A percentile compares a stretch with the other conserved stretches of the same genome.
Conservation (phyloP, 495 filamentous ascomycete genomes). For the Wilcoxina mikolae region DNA sequence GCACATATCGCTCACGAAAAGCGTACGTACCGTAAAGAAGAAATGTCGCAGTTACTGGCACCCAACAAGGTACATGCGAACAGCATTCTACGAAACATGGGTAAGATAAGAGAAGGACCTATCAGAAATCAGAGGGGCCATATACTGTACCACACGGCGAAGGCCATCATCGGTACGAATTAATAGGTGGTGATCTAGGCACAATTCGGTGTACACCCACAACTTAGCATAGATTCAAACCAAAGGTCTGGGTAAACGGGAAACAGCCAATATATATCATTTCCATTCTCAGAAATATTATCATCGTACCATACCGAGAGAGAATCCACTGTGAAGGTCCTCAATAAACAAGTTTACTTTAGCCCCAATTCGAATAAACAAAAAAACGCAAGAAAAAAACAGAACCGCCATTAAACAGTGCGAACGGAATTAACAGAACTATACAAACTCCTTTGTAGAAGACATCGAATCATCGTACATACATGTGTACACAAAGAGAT, state of each 20-base stretch:
- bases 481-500: background rate
- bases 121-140: background rate
- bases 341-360: background rate
- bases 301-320: background rate
- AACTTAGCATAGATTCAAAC: background rate
- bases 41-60: too few species aligned
- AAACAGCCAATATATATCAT: background rate
- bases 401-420: background rate
- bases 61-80: too few species aligned
- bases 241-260: too few species aligned
- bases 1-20: too few species aligned
- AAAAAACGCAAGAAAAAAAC: background rate
- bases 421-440: background rate
- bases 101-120: background rate
- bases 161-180: background rate
- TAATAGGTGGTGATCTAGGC: background rate
- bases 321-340: background rate
- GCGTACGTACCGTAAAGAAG: too few species aligned
- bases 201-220: too few species aligned
- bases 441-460: slow-evolving; percentile 6
- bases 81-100: background rate
- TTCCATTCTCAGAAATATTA: background rate
- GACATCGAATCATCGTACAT: background rate
- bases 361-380: slow-evolving; percentile 1
- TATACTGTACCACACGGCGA: background rate